These are phyloP conservation scores for Tolypocladium tundrense DNA, from an alignment of 2,329 filamentous ascomycete genomes.

Conservation along the genomic window DNA sequence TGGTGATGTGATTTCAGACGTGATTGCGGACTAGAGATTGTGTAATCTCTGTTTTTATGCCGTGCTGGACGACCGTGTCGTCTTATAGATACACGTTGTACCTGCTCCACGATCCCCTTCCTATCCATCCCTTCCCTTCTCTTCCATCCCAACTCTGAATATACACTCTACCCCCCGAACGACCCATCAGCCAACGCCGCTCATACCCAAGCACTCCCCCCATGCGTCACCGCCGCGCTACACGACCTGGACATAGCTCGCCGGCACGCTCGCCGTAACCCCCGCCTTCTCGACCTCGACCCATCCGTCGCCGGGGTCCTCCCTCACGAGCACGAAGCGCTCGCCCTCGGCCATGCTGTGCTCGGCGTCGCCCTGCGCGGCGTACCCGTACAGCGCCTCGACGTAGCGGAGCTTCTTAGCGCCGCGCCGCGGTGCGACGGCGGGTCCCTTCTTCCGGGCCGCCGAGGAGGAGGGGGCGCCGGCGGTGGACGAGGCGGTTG, in stretches of 20 bases:
- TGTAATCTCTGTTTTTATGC: background rate
- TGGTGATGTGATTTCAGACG: background rate
- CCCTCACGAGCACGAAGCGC: conserved; percentile 77
- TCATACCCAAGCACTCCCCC: background rate
- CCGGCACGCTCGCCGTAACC: conserved; percentile 77
- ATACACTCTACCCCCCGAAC: background rate
- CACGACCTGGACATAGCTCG: conserved; percentile 79
- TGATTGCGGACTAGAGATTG: background rate
- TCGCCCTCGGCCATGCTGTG: conserved; percentile 89
- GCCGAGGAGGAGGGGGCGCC: conserved; percentile 14
- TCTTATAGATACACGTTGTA: background rate
- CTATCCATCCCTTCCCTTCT: background rate
- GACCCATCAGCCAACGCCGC: background rate
- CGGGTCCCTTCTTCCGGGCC: conserved; percentile 78
- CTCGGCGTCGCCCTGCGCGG: conserved; percentile 74
- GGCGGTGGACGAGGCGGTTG: conserved; percentile 29
- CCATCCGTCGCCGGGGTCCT: conserved; percentile 90
- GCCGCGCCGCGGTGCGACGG: conserved; percentile 79
- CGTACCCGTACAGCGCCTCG: conserved; percentile 86
- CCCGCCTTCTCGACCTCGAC: conserved; percentile 92
- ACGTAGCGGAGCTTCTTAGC: conserved; percentile 93
- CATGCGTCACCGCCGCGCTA: conserved; percentile 21
- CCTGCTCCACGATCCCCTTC: background rate
- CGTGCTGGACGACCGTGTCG: background rate
- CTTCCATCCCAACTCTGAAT: background rate